Base-by-base conservation (phyloP, 75 land plant genomes). In the Pseudotsuga menziesii region DNA sequence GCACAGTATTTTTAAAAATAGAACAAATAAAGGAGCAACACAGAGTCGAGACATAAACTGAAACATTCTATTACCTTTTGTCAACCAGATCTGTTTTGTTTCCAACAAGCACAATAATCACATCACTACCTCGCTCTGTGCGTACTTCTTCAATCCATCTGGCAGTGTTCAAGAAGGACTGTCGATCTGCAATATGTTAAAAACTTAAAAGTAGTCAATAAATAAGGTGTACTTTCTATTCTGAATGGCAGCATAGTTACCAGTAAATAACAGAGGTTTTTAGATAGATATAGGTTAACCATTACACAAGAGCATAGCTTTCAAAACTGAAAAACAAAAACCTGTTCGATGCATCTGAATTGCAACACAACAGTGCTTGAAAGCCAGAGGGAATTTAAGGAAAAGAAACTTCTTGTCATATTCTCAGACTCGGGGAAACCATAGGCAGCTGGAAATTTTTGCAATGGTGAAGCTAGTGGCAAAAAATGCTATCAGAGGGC, bases 81-180 rank as follows among this genome's bases (percentile, higher is more conserved):
- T 90, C 92, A 20, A 88, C 91, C 54, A 90, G 83, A 77, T 90
- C 92, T 74, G 92, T 90, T 75, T 90, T 90, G 82, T 91, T 91
- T 27, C 91, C 93, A 77, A 91, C 93, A 57, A 91, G 87, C 36
- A 91, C 88, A 72, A 91, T 90, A 69, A 90, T 90, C 20, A 90
- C 92, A 88, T 90, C 92, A 74, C 88, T 83, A 17, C 92, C 92
- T 64, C 92, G 82, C 77, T 90, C 92, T 72, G 86, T 86, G 59
- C 92, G 92, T 12, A 90, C 92, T 69, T 90, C 92, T 35, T 90
- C 92, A 73, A 85, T 77, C 87, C 87, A 85, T 61, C 81, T 82
- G 58, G 87, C 81, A 62, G 87, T 85, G 75, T 86, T 90, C 29
- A 90, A 59, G 58, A 90, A 90, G 16, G 92, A 82, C 73, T 90